Evolutionary conservation across 257 asterid genomes (phyloP).

Genomic region (Ajuga chamaepitys): DNA sequence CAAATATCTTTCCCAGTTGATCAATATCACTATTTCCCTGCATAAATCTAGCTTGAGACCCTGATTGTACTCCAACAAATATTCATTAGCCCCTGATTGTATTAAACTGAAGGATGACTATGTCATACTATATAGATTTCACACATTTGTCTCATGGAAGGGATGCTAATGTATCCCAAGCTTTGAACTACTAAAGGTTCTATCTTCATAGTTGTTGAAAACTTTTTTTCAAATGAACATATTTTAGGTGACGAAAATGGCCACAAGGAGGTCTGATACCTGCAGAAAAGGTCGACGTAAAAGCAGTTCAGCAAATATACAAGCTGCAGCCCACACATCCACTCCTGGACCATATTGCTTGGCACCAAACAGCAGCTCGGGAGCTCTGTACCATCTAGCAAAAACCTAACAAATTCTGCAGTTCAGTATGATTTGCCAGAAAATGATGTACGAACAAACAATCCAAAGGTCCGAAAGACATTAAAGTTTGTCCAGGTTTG

Average conservation of each 20-base stretch:
- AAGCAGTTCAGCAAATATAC: slow-evolving; percentile 96
- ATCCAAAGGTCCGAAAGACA: background rate
- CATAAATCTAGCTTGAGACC: slow-evolving; percentile 9
- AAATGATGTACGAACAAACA: too few relatives aligned
- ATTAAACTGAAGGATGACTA: background rate
- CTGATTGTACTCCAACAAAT: background rate
- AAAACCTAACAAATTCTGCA: slow-evolving; percentile 52
- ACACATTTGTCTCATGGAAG: background rate
- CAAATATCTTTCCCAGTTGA: slow-evolving; percentile 96
- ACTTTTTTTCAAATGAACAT: background rate
- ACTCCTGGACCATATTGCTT: slow-evolving; percentile 97
- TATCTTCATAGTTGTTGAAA: background rate
- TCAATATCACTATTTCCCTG: slow-evolving; percentile 95
- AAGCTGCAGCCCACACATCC: slow-evolving; percentile 99
- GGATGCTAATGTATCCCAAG: background rate
- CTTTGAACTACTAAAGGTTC: background rate
- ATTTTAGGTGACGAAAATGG: background rate
- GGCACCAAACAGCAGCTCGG: slow-evolving; percentile 95
- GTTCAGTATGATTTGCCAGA: slow-evolving; percentile 13
- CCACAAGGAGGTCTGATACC: slow-evolving; percentile 35
- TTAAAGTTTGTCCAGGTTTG: background rate
- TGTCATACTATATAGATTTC: background rate
- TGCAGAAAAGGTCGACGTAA: slow-evolving; percentile 88
- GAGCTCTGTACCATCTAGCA: slow-evolving; percentile 99
- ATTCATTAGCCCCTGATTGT: background rate